Base-by-base conservation (phyloP, 768 basidiomycete species). In the Termitomyces sp. region DNA sequence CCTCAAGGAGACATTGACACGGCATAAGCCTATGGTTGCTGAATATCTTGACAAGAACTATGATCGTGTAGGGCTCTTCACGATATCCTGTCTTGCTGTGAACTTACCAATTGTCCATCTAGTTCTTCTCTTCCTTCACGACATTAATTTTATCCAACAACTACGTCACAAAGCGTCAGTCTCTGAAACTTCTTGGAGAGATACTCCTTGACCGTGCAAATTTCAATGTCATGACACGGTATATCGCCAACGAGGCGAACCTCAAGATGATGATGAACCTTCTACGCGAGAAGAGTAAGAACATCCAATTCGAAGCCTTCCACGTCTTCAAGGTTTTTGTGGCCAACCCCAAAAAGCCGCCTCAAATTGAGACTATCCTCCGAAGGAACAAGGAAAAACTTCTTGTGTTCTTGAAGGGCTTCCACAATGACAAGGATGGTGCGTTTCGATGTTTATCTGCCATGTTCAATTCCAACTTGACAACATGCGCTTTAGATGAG, bases 221-320 rank as follows among this genome's bases (percentile, higher is more conserved):
- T 74, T 98, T 98, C 79, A 93, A 82, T 65, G 93, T 98, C 68
- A 99, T 99, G 97, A 98, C 97, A 0, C 84, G 89, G 7, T 99
- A 98, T 71, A 99, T 99, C 66, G 85, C 93, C 9, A 88, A 88
- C 67, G 97, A 98, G 69, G 89, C 87, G 31, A 99, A 98, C 71
- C 81, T 99, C 63, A 98, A 98, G 87, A 93, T 96, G 89, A 97
- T 99, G 93, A 99, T 99, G 97, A 98, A 98, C 73, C 82, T 98
- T 57, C 78, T 99, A 57, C 84, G 95, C 61, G 94, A 98, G 72
- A 97, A 95, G 83, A 98, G 95, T 82, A 93, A 94, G 81, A 99
- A 99, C 73, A 98, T 99, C 48, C 97, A 99, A 72, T 99, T 98
- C 58, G 97, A 99, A 72, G 96, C 97, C 3, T 99, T 99, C 76